Evolutionary conservation across 805 yeast genomes (phyloP).

Genomic region (Kluyveromyces aestuarii): DNA sequence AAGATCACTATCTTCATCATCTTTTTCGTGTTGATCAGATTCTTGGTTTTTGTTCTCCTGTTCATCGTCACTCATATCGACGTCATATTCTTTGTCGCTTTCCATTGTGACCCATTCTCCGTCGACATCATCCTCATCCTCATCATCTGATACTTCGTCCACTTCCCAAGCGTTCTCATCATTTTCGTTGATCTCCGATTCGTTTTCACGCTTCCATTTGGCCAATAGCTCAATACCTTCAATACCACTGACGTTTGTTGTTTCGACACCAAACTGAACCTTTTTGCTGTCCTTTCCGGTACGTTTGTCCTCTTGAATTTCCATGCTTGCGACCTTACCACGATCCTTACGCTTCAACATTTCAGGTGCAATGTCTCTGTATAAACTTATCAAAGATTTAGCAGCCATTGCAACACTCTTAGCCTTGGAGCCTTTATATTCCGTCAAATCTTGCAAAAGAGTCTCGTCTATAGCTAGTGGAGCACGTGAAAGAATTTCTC

Average conservation of each 20-base stretch:
- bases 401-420: constrained; percentile 95
- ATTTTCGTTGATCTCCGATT: constrained; percentile 44
- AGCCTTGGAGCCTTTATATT: constrained; percentile 86
- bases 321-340: constrained; percentile 88
- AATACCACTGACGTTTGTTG: constrained; percentile 54
- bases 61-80: constrained; percentile 44
- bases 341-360: constrained; percentile 86
- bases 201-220: constrained; percentile 55
- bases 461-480: constrained; percentile 90
- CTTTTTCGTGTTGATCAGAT: constrained; percentile 26
- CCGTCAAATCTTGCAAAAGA: constrained; percentile 79
- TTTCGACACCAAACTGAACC: constrained; percentile 70
- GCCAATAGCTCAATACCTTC: constrained; percentile 88
- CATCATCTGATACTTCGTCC: constrained; percentile 44
- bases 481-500: constrained; percentile 88
- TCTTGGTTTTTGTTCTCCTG: constrained; percentile 33
- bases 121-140: constrained; percentile 49
- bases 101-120: constrained; percentile 92
- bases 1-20: constrained; percentile 41
- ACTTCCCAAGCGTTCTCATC: constrained; percentile 51
- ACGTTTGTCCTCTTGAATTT: constrained; percentile 53
- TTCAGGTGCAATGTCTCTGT: constrained; percentile 93
- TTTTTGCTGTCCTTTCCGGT: constrained; percentile 28
- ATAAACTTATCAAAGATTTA: constrained; percentile 71
- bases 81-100: constrained; percentile 64